phyloP scores from a whole-genome alignment of 192 early-diverging fungal species.

The Coemansia sp. region DNA sequence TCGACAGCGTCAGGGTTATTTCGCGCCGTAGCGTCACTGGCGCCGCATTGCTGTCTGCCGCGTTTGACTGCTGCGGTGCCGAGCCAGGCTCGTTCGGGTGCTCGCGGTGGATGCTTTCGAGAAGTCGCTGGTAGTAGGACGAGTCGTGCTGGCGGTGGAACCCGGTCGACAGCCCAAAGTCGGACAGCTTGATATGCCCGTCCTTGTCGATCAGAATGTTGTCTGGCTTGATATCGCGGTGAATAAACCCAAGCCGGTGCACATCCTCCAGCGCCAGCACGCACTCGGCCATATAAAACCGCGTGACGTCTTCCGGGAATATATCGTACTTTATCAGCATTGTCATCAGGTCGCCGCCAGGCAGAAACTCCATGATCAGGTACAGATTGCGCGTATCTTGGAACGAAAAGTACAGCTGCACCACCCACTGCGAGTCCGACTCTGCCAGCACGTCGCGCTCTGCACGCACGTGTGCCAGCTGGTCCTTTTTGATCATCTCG shows the following conservation, averaged over 20 bases:
- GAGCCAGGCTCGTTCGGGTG: slow-evolving; percentile 49
- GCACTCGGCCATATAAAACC: slow-evolving; percentile 98
- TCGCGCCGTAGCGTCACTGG: slow-evolving; percentile 56
- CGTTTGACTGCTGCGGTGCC: slow-evolving; percentile 26
- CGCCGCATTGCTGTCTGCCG: slow-evolving; percentile 25
- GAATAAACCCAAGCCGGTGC: slow-evolving; percentile 92
- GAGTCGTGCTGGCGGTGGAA: slow-evolving; percentile 99
- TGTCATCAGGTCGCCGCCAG: slow-evolving; percentile 99
- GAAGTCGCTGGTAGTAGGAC: slow-evolving; percentile 82
- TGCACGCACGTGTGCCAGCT: slow-evolving; percentile 96
- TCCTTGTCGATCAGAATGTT: slow-evolving; percentile 94
- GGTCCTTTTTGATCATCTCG: slow-evolving; percentile 99
- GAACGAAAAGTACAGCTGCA: slow-evolving; percentile 97
- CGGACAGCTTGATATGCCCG: slow-evolving; percentile 98
- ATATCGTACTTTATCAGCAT: slow-evolving; percentile 98
- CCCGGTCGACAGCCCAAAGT: slow-evolving; percentile 99
- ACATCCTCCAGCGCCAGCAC: slow-evolving; percentile 90
- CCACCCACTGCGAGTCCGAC: slow-evolving; percentile 95
- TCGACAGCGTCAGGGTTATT: slow-evolving; percentile 89
- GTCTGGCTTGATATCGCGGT: slow-evolving; percentile 85
- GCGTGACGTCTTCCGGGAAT: slow-evolving; percentile 95
- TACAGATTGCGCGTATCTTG: slow-evolving; percentile 93
- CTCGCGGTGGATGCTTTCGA: slow-evolving; percentile 66
- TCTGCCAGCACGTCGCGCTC: slow-evolving; percentile 98
- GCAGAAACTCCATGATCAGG: slow-evolving; percentile 99